Evolutionary conservation across 768 basidiomycete species (phyloP), one percentile per base, ranked within the genome.

Genomic region (Amanita rubescens): DNA sequence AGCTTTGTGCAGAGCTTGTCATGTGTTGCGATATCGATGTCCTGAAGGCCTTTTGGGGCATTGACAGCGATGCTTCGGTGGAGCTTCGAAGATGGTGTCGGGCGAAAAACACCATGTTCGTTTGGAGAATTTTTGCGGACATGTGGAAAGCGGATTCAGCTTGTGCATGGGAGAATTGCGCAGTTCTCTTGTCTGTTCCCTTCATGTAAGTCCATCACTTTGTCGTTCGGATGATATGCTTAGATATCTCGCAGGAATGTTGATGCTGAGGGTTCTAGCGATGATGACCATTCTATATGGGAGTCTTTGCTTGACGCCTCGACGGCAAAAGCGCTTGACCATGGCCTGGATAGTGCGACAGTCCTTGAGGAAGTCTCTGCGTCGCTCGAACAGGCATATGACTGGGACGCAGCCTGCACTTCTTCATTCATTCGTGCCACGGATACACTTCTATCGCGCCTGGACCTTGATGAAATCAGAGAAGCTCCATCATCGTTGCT

Each of bases 271-370:
- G 76, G 79, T 30, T 65, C 82, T 54, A 67, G 62, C 15, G 72
- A 72, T 24, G 78, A 80, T 9, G 85, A 87, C 32, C 72, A 78
- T 24, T 67, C 69, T 3, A 60, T 65, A 19, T 91, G 88, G 88
- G 80, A 85, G 49, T 64, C 70, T 2, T 71, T 86, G 57, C 69
- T 88, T 17, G 69, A 67, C 9, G 69, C 72, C 49, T 70, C 79
- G 0, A 70, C 81, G 27, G 72, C 72, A 65, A 77, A 77, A 38
- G 85, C 80, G 0, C 71, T 80, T 30, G 86, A 88, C 54, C 72
- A 78, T 43, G 86, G 83, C 1, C 60, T 75, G 24, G 83, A 87
- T 53, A 63, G 76, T 0, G 58, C 69, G 30, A 57, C 64, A 3
- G 75, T 90, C 43, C 68, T 90, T 47, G 78, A 86, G 56, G 71